A percentile compares a stretch with the other conserved stretches of the same genome.
Evolutionary conservation across 2,329 filamentous ascomycete genomes (phyloP).

Genomic region (Botryotinia calthae): DNA sequence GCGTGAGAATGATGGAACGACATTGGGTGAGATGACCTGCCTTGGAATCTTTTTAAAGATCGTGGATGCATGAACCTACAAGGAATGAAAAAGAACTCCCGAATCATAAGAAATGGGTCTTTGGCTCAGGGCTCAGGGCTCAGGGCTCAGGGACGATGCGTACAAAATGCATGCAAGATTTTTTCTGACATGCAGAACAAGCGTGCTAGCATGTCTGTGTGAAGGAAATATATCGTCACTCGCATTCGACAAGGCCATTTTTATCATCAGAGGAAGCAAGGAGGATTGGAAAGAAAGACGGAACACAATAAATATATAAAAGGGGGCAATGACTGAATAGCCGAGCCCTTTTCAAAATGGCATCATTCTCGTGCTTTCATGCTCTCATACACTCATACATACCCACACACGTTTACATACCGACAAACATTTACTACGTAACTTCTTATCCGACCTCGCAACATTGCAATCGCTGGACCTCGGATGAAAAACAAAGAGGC

Average conservation of each 20-base stretch:
- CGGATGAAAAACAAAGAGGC: neutral
- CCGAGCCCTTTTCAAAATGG: neutral
- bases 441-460: neutral
- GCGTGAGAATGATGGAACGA: conserved; percentile 2
- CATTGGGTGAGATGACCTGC: neutral
- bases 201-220: neutral
- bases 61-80: neutral
- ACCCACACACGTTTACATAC: no score
- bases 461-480: neutral
- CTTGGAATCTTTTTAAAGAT: neutral
- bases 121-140: neutral
- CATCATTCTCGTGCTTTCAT: neutral
- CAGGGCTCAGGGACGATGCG: conserved; percentile 17
- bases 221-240: neutral
- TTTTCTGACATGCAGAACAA: conserved; percentile 3
- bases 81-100: neutral
- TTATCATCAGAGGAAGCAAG: neutral
- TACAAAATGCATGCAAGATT: conserved; percentile 8
- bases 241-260: neutral
- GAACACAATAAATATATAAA: neutral
- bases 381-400: neutral
- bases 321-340: neutral
- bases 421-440: neutral
- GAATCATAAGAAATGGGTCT: conserved; percentile 5
- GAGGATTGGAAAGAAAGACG: neutral